Base-by-base conservation (phyloP, 176 grass and related monocot species). In the Oryza officinalis region DNA sequence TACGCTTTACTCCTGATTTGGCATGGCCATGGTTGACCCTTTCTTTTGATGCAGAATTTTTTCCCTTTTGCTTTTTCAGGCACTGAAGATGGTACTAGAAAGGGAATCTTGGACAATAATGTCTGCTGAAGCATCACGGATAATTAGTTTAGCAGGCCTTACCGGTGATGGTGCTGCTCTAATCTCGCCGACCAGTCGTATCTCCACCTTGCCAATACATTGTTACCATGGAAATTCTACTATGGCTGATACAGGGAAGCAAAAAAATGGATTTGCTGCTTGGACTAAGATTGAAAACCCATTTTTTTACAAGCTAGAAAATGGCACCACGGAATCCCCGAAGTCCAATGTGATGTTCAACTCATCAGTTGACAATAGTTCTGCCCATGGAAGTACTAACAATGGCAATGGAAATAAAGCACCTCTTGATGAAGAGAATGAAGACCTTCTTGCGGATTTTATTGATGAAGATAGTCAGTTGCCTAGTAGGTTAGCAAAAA, bases 401-500 rank as follows among this genome's bases (percentile, higher is more conserved):
- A 81, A 80, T 75, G 84, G 71, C 80, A 95, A 88, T 78, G 83
- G 87, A 82, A 92, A 86, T 35, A 86, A 77, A 86, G 77, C 89
- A 76, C 63, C 87, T 79, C 60, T 86, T 1, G 96, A 99, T 52
- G 96, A 99, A 90, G 96, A 99, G 86, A 96, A 95, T 90, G 96
- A 99, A 85, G 96, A 99, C 49, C 92, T 99, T 93, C 91, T 99
- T 17, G 96, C 96, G 12, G 96, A 99, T 86, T 99, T 99, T 81
- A 99, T 99, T 91, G 96, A 99, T 76, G 96, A 99, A 89, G 96
- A 99, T 80, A 99, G 96, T 82, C 96, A 99, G 74, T 90, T 99
- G 78, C 96, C 96, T 27, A 99, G 96, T 84, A 86, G 93, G 74
- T 92, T 90, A 84, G 81, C 85, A 33, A 96, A 92, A 88, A 52